Evolutionary conservation across 768 basidiomycete genomes (phyloP).

Genomic region (Mrakia blollopis): DNA sequence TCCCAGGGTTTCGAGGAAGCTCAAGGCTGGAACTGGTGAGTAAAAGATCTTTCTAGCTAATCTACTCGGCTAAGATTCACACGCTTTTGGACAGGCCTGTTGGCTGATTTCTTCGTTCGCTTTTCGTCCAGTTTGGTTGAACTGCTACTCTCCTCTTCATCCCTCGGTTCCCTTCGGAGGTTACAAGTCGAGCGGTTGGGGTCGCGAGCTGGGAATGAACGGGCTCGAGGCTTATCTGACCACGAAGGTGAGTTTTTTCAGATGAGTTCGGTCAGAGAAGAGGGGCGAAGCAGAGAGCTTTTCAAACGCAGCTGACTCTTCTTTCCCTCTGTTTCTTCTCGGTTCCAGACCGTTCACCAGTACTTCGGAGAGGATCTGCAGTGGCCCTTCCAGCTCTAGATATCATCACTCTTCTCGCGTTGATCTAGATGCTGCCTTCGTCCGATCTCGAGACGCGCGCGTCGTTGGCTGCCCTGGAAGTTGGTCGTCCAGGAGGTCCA

Average conservation of each 20-base stretch:
- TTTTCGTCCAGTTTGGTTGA: constrained; percentile 62
- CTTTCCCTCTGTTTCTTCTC: not conserved
- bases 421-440: not conserved
- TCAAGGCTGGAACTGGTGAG: constrained; percentile 63
- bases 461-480: too few relatives aligned
- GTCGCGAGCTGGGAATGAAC: constrained; percentile 41
- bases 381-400: constrained; percentile 7
- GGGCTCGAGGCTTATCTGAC: constrained; percentile 34
- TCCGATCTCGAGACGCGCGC: not conserved
- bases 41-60: too few relatives aligned
- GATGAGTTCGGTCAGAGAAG: too few relatives aligned
- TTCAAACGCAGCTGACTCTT: not conserved
- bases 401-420: not conserved
- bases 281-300: too few relatives aligned
- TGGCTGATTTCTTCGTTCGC: not conserved
- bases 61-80: too few relatives aligned
- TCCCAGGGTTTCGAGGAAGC: constrained; percentile 61
- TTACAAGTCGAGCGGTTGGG: constrained; percentile 74
- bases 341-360: not conserved
- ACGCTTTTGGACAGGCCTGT: not conserved
- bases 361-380: constrained; percentile 12
- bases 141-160: constrained; percentile 49
- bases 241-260: constrained; percentile 17
- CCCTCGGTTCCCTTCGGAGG: constrained; percentile 75
- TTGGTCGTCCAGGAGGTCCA: too few relatives aligned